Evolutionary conservation across 768 basidiomycete genomes (phyloP), one percentile per base, ranked within the genome.

Genomic region (Phylloporus sp.): DNA sequence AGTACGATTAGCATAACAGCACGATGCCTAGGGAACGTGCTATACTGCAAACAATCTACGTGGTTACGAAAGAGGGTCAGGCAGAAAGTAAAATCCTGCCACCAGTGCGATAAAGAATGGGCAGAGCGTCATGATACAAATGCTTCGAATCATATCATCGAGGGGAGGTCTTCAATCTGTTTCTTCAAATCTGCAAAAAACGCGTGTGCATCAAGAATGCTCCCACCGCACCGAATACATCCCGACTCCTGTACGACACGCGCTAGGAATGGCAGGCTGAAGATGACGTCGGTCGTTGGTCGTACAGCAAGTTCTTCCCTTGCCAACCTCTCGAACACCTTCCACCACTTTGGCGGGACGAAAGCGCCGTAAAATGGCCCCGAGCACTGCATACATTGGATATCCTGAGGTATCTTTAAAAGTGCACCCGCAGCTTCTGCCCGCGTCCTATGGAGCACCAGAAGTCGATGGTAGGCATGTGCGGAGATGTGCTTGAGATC

Each of bases 301-400:
- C 81, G 69, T 38, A 60, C 57, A 21, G 65, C 64, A 46, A 88
- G 64, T 58, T 87, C 86, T 58, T 75, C 74, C 56, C 58, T 75
- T 29, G 83, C 85, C 46, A 68, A 58, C 59, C 59, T 72, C 60
- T 77, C 74, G 55, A 78, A 89, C 50, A 78, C 77, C 18, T 60
- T 59, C 85, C 84, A 88, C 86, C 84, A 87, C 61, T 74, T 75
- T 18, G 86, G 86, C 6, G 72, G 70, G 6, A 69, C 68, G 47
- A 77, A 68, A 40, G 72, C 66, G 2, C 72, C 66, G 63, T 69
- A 70, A 46, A 60, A 63, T 13, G 66, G 58, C 61, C 79, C 78
- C 32, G 82, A 86, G 55, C 84, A 88, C 50, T 82, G 78, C 68
- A 80, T 75, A 64, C 86, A 87, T 62, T 79, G 79, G 53, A 83